These are phyloP conservation scores for Penicillium ucsense DNA, from an alignment of 495 filamentous ascomycete species.

Conservation along the genomic window DNA sequence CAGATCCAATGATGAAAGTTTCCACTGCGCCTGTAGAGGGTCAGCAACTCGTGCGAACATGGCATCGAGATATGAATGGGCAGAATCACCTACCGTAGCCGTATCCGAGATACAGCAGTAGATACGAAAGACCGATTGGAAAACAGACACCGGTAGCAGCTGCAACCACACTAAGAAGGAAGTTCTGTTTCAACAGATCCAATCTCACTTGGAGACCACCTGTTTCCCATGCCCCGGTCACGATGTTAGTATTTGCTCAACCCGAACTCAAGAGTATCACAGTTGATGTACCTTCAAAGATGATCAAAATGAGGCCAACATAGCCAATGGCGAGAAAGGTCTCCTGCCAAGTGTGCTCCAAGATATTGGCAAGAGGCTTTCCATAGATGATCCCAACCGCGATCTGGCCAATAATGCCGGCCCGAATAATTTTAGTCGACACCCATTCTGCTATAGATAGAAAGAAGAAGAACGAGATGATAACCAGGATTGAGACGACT, in stretches of 20 bases:
- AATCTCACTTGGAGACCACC: slow-evolving; percentile 23
- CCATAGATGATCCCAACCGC: slow-evolving; percentile 29
- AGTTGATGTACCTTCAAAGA: slow-evolving; percentile 20
- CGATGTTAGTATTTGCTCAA: too few species aligned
- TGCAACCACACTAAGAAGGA: slow-evolving; percentile 19
- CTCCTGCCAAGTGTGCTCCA: slow-evolving; percentile 20
- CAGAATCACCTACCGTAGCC: slow-evolving; percentile 15
- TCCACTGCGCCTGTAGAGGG: slow-evolving; percentile 19
- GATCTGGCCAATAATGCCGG: slow-evolving; percentile 27
- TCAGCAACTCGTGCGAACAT: not conserved
- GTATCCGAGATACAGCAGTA: slow-evolving; percentile 21
- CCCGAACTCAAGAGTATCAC: not conserved
- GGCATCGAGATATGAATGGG: too few species aligned
- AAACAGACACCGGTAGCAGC: slow-evolving; percentile 26
- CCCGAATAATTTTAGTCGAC: slow-evolving; percentile 20
- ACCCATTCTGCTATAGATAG: slow-evolving; percentile 24
- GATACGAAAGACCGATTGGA: slow-evolving; percentile 24
- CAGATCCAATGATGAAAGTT: slow-evolving; percentile 26
- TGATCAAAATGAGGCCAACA: slow-evolving; percentile 28
- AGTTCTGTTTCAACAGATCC: slow-evolving; percentile 26
- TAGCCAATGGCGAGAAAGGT: slow-evolving; percentile 26
- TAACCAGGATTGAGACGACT: slow-evolving; percentile 23
- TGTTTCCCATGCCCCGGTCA: slow-evolving; percentile 1
- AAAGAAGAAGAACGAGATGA: slow-evolving; percentile 29
- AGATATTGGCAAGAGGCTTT: slow-evolving; percentile 22